A percentile compares a stretch with the other conserved stretches of the same genome.
phyloP scores from a whole-genome alignment of 305 asterid genomes.

The Rubia balearica region DNA sequence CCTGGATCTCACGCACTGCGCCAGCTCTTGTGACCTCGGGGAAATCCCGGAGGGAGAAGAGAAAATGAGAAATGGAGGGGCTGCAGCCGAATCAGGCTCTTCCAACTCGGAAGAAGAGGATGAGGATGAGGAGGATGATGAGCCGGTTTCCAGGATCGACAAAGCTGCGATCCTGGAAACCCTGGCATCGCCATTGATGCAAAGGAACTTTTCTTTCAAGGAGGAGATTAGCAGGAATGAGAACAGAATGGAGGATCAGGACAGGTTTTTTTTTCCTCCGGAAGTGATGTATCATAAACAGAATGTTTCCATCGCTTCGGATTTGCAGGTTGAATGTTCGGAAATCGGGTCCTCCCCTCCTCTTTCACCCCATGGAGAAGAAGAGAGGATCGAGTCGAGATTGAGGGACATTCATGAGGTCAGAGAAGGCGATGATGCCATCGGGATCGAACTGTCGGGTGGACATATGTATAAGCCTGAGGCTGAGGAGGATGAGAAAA shows the following conservation, averaged over 20 bases:
- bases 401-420: constrained; percentile 29
- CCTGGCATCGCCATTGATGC: constrained; percentile 40
- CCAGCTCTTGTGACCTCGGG: too few relatives aligned
- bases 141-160: constrained; percentile 42
- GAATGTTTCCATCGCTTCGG: constrained; percentile 70
- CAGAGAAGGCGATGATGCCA: constrained; percentile 22
- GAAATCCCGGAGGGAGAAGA: neutral
- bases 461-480: neutral
- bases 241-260: constrained; percentile 31
- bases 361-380: constrained; percentile 38
- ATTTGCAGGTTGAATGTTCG: constrained; percentile 83
- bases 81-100: too few relatives aligned
- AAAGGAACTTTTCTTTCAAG: constrained; percentile 30
- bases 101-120: constrained; percentile 12
- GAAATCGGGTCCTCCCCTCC: constrained; percentile 75
- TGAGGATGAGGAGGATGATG: constrained; percentile 18
- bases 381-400: constrained; percentile 19
- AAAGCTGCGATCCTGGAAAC: constrained; percentile 67
- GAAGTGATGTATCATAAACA: constrained; percentile 31
- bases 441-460: constrained; percentile 11
- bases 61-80: neutral
- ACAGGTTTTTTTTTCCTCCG: constrained; percentile 26
- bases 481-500: constrained; percentile 14
- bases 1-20: neutral
- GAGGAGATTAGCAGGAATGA: constrained; percentile 19